Conservation (phyloP, 345 rosid species). For the Euclidium syriacum region DNA sequence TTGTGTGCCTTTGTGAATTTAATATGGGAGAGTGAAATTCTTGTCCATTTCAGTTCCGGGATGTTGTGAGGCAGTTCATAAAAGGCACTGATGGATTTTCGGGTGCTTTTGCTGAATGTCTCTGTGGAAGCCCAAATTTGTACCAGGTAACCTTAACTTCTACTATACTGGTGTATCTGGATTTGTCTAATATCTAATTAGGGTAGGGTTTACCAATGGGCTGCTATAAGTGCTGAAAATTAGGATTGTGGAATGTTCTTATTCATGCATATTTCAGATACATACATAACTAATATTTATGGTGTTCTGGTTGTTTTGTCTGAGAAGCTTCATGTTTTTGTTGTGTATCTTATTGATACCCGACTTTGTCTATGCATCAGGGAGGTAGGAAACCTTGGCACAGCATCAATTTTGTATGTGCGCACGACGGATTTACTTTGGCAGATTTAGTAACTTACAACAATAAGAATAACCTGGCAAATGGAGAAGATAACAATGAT, state of each 20-base stretch:
- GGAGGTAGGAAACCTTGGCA: slow-evolving; percentile 97
- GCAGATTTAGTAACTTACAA: slow-evolving; percentile 87
- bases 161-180: background rate
- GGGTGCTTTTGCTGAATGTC: slow-evolving; percentile 94
- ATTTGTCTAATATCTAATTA: background rate
- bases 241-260: background rate
- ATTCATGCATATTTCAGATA: background rate
- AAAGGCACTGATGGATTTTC: slow-evolving; percentile 97
- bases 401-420: slow-evolving; percentile 88
- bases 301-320: background rate
- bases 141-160: slow-evolving; percentile 56
- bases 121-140: slow-evolving; percentile 93
- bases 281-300: background rate
- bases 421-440: slow-evolving; percentile 93
- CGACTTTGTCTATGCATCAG: slow-evolving; percentile 41
- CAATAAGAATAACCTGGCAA: slow-evolving; percentile 82
- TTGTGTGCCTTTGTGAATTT: background rate
- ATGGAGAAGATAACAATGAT: slow-evolving; percentile 92
- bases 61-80: slow-evolving; percentile 82
- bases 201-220: background rate
- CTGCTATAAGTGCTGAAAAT: background rate
- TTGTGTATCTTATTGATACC: background rate
- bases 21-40: background rate
- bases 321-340: background rate
- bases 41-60: slow-evolving; percentile 70